A percentile compares a stretch with the other conserved stretches of the same genome.
These are phyloP conservation scores for Rehmannia glutinosa DNA, from an alignment of 257 asterid genomes.

Conservation along the genomic window DNA sequence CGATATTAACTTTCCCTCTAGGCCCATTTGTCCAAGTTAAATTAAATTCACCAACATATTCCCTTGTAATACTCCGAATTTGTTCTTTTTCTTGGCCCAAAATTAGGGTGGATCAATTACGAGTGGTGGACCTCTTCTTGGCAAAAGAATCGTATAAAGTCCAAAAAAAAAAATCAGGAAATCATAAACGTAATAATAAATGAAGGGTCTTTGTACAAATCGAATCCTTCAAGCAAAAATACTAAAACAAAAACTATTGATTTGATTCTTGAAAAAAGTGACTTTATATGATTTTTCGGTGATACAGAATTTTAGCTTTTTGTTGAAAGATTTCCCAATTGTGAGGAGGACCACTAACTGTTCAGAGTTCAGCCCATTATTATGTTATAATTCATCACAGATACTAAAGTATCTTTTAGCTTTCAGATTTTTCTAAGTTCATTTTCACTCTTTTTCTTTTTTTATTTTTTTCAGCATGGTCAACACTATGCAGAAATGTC, in stretches of 20 bases:
- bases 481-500: no score
- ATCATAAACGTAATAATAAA: conserved; percentile 16
- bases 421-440: not conserved
- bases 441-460: no score
- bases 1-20: not conserved
- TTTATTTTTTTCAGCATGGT: no score
- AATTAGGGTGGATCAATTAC: conserved; percentile 13
- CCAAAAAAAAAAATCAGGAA: not conserved
- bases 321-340: conserved; percentile 1
- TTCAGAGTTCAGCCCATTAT: not conserved
- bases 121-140: not conserved
- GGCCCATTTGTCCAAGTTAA: conserved; percentile 18
- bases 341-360: conserved; percentile 12
- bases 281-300: conserved; percentile 5
- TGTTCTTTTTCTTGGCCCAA: conserved; percentile 15
- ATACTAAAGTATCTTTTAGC: not conserved
- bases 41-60: not conserved
- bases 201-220: conserved; percentile 17
- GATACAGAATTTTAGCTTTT: conserved; percentile 14
- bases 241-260: no score
- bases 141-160: not conserved
- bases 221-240: conserved; percentile 14
- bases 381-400: not conserved
- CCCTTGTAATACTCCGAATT: not conserved
- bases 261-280: conserved; percentile 10